phyloP scores from a whole-genome alignment of 2,329 filamentous ascomycete genomes.

The Claviceps maximensis region DNA sequence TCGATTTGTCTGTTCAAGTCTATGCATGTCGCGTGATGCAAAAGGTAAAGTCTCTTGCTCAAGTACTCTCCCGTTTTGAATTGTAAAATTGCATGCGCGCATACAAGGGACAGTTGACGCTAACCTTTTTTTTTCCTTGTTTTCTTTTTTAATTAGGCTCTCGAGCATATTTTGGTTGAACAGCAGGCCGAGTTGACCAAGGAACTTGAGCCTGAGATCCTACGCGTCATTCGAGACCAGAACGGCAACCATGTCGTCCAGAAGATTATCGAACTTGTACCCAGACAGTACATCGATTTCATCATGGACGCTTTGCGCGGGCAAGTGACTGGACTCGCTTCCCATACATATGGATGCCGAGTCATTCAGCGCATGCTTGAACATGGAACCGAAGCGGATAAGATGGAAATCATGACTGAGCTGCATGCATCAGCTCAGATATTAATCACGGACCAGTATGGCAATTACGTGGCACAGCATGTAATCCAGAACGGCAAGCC shows the following conservation, averaged over 20 bases:
- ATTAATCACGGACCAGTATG: slow-evolving; percentile 77
- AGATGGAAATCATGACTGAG: slow-evolving; percentile 60
- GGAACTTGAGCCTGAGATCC: slow-evolving; percentile 65
- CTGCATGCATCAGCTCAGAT: slow-evolving; percentile 58
- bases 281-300: slow-evolving; percentile 67
- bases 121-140: not conserved
- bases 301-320: slow-evolving; percentile 70
- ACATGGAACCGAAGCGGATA: slow-evolving; percentile 59
- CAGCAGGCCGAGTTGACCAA: slow-evolving; percentile 75
- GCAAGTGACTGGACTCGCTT: slow-evolving; percentile 59
- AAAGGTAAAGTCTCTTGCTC: slow-evolving; percentile 43
- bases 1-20: slow-evolving; percentile 70
- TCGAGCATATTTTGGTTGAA: slow-evolving; percentile 83
- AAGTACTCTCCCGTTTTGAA: not conserved
- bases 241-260: slow-evolving; percentile 97
- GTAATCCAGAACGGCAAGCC: slow-evolving; percentile 67
- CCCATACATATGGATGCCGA: slow-evolving; percentile 77
- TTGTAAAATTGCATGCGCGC: too few relatives aligned
- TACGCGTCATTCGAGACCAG: slow-evolving; percentile 69
- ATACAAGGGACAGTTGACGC: too few relatives aligned
- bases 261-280: slow-evolving; percentile 74
- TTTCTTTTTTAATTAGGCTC: slow-evolving; percentile 41
- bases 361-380: slow-evolving; percentile 90
- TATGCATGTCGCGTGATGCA: slow-evolving; percentile 95
- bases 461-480: slow-evolving; percentile 94